A percentile compares a stretch with the other conserved stretches of the same genome.
These are phyloP conservation scores for Colletotrichum falcatum DNA, from an alignment of 2,329 filamentous ascomycete genomes.

Conservation along the genomic window DNA sequence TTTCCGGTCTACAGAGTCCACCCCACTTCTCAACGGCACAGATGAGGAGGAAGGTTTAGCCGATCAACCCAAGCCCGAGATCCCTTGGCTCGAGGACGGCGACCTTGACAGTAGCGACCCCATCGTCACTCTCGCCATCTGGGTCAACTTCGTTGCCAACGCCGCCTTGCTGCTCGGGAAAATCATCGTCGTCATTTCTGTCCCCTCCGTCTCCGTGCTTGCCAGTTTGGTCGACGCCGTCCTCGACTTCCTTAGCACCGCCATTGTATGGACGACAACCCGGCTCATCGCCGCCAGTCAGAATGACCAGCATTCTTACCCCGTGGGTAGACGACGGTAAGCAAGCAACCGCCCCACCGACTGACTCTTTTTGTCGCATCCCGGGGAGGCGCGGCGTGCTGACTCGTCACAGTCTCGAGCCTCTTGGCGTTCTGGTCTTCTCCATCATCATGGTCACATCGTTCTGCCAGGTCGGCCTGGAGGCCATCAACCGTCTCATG, in stretches of 20 bases:
- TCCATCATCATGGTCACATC: conserved; percentile 89
- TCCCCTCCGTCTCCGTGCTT: conserved; percentile 84
- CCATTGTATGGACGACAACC: conserved; percentile 84
- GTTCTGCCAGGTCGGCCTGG: conserved; percentile 81
- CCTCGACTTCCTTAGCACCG: conserved; percentile 83
- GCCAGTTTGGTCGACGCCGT: conserved; percentile 84
- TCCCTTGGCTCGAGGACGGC: conserved; percentile 80
- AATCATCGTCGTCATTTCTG: conserved; percentile 79
- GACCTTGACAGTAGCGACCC: conserved; percentile 77
- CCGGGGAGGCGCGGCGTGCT: conserved; percentile 12
- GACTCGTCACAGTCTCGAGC: conserved; percentile 70
- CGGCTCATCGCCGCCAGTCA: conserved; percentile 74
- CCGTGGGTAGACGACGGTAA: conserved; percentile 76
- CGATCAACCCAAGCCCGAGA: conserved; percentile 61
- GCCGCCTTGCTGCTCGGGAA: conserved; percentile 80
- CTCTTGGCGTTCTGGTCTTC: conserved; percentile 84
- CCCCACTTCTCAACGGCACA: conserved; percentile 71
- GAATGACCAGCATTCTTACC: conserved; percentile 80
- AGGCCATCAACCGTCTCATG: conserved; percentile 75
- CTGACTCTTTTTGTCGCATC: conserved; percentile 20
- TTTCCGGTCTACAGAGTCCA: conserved; percentile 79
- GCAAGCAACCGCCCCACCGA: conserved; percentile 35
- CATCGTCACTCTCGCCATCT: conserved; percentile 88
- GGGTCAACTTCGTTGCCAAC: conserved; percentile 86
- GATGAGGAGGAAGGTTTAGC: conserved; percentile 53